phyloP scores from a whole-genome alignment of 139 green algal genomes.

The Chlorella sorokiniana region DNA sequence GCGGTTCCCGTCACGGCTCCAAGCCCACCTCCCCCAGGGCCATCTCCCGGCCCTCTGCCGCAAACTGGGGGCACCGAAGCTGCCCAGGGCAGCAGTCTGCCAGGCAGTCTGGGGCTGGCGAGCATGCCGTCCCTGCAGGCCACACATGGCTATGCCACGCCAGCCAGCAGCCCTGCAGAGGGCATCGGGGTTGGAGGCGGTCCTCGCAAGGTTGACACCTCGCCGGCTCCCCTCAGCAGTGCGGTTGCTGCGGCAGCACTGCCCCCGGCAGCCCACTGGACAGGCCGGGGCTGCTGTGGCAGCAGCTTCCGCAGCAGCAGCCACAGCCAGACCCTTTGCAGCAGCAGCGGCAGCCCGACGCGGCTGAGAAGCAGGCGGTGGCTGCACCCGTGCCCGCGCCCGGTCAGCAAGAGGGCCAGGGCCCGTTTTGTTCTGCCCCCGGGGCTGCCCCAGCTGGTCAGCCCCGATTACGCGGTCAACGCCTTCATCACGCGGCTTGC shows the following conservation, averaged over 20 bases:
- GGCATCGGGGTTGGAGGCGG: background rate
- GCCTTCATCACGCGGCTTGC: slow-evolving; percentile 41
- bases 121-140: too few relatives aligned
- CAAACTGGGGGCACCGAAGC: too few relatives aligned
- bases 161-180: background rate
- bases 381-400: background rate
- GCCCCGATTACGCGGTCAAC: slow-evolving; percentile 51
- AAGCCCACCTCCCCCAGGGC: background rate
- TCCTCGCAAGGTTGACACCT: background rate
- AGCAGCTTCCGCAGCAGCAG: background rate
- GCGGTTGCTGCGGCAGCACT: background rate
- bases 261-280: slow-evolving; percentile 15
- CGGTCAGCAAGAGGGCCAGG: background rate
- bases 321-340: slow-evolving; percentile 6
- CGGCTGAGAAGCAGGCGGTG: background rate
- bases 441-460: slow-evolving; percentile 27
- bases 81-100: too few relatives aligned
- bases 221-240: background rate
- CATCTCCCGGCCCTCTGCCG: too few relatives aligned
- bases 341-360: background rate
- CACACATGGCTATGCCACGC: too few relatives aligned
- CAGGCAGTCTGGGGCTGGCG: too few relatives aligned
- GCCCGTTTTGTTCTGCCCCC: background rate
- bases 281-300: background rate
- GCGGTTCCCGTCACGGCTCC: slow-evolving; percentile 6